Evolutionary conservation across 75 land plant species (phyloP), one percentile per base, ranked within the genome.

Genomic region (Adiantum capillusveneris): DNA sequence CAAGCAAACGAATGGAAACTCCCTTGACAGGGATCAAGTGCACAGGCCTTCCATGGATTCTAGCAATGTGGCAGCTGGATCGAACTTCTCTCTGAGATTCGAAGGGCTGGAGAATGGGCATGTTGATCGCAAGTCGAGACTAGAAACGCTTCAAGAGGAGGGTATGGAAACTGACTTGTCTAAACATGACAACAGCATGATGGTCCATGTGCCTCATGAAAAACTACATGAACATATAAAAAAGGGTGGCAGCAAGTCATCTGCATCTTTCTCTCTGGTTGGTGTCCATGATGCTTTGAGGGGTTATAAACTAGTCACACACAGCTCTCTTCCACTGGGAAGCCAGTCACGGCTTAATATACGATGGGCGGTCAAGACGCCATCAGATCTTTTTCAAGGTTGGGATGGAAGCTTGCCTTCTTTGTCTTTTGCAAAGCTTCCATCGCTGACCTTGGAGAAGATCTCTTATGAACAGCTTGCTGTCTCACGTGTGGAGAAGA

Each of bases 351-450:
- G 64, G 46, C 59, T 81, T 39, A 76, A 58, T 1, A 66, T 83
- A 31, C 67, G 82, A 55, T 93, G 96, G 98, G 88, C 96, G 0
- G 25, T 89, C 12, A 74, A 81, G 56, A 29, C 84, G n/a, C 79
- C 87, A 1, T 41, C 80, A 57, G 82, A 81, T 53, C 18, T 76
- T 21, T 52, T 64, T 18, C 36, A 57, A 9, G 46, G 29, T 11
- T 29, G 60, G 50, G 66, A 36, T 43, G 60, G 29, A 21, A 50
- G 16, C 22, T 56, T 34, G 55, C 29, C 68, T 45, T 66, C 60
- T 29, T 66, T 75, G 34, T 45, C 81, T 54, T 34, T 69, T 5
- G 18, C 29, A 16, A 77, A 75, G 44, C 41, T 88, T 24, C 98
- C 98, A 13, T 52, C 72, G 22, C 75, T 93, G 28, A 76, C 81